Conservation (phyloP, 2,329 filamentous ascomycete species). For the Pochonia chlamydosporia region DNA sequence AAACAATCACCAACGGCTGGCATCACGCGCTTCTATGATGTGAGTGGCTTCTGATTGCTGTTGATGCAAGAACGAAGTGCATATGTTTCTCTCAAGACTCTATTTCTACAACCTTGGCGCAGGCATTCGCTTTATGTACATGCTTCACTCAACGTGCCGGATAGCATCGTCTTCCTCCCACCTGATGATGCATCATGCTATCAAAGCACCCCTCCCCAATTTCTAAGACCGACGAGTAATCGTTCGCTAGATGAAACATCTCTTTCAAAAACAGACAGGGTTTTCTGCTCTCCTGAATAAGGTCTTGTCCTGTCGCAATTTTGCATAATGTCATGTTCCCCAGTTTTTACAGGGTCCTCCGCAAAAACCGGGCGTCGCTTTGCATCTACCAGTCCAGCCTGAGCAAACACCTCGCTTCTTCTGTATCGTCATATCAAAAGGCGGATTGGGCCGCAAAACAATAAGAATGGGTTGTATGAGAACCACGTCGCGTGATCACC, state of each 20-base stretch:
- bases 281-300: background rate
- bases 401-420: background rate
- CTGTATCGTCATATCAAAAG: background rate
- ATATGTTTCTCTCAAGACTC: background rate
- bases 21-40: background rate
- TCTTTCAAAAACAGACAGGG: background rate
- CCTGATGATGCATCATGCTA: no score
- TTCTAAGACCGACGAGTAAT: background rate
- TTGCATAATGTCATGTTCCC: background rate
- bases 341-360: background rate
- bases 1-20: background rate
- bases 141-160: background rate
- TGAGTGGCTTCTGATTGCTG: background rate
- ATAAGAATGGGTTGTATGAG: background rate
- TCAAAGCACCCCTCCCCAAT: background rate
- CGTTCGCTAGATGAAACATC: background rate
- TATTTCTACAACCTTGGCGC: background rate
- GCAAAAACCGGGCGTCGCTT: background rate
- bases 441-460: background rate
- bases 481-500: constrained; percentile 20
- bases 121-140: background rate
- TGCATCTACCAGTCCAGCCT: background rate
- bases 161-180: no score
- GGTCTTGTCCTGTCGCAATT: no score
- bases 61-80: background rate